These are phyloP conservation scores for Rhexocercosporidium sp. DNA, from an alignment of 2,329 filamentous ascomycete species.

Conservation along the genomic window DNA sequence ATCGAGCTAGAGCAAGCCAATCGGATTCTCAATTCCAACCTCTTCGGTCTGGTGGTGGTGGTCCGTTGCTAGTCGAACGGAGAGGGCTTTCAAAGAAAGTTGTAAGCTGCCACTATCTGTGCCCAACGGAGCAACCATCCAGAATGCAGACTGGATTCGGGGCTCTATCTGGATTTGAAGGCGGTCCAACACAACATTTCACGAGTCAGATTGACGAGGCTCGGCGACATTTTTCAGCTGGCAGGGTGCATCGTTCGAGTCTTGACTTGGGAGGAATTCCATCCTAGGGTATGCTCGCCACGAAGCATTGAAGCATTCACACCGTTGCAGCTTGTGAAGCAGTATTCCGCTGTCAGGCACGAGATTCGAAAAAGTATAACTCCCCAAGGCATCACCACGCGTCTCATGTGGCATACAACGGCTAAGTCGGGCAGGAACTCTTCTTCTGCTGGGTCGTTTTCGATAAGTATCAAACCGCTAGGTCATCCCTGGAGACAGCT, in stretches of 20 bases:
- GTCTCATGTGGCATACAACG: slow-evolving; percentile 12
- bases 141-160: neutral
- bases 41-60: neutral
- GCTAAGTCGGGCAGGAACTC: neutral
- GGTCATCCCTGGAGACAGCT: slow-evolving; percentile 6
- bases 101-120: neutral
- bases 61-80: neutral
- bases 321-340: neutral
- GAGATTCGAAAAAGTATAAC: neutral
- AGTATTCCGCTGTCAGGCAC: neutral
- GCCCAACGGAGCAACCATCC: neutral
- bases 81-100: neutral
- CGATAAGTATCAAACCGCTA: slow-evolving; percentile 14
- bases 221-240: neutral
- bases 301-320: neutral
- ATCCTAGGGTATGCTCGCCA: no score
- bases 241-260: neutral
- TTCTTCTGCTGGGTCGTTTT: slow-evolving; percentile 1
- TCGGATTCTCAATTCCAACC: neutral
- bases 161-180: neutral
- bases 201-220: slow-evolving; percentile 9
- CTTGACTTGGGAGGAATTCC: neutral
- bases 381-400: slow-evolving; percentile 7
- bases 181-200: neutral
- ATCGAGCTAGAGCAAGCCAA: neutral